Conservation (phyloP, 176 grass and related monocot genomes). For the Eragrostis nindensis region DNA sequence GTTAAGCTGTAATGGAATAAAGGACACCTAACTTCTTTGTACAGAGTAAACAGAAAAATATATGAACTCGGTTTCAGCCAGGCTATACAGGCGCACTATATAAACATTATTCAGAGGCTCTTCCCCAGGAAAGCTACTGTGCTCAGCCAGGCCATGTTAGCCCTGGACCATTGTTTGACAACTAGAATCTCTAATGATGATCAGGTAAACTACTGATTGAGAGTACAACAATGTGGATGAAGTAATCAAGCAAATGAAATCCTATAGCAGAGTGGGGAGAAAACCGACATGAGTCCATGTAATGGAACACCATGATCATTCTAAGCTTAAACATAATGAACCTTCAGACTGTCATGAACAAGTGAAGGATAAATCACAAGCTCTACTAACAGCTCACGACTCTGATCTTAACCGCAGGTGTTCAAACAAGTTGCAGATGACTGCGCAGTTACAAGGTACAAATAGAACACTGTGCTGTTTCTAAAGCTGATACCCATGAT, state of each 20-base stretch:
- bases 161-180: background rate
- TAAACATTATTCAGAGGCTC: background rate
- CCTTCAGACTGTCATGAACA: background rate
- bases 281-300: background rate
- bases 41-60: background rate
- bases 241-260: background rate
- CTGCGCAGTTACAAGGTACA: background rate
- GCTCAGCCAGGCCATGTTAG: background rate
- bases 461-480: background rate
- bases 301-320: background rate
- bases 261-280: background rate
- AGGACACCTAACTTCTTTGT: background rate
- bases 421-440: background rate
- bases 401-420: background rate
- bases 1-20: background rate
- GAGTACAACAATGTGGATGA: background rate
- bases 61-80: background rate
- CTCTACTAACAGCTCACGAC: background rate
- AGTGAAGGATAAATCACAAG: background rate
- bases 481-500: conserved; percentile 1
- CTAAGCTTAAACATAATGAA: background rate
- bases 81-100: background rate
- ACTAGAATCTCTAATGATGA: background rate
- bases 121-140: background rate
- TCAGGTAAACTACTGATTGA: background rate